Evolutionary conservation across 2,329 filamentous ascomycete genomes (phyloP).

Genomic region (Fusarium lateritium): DNA sequence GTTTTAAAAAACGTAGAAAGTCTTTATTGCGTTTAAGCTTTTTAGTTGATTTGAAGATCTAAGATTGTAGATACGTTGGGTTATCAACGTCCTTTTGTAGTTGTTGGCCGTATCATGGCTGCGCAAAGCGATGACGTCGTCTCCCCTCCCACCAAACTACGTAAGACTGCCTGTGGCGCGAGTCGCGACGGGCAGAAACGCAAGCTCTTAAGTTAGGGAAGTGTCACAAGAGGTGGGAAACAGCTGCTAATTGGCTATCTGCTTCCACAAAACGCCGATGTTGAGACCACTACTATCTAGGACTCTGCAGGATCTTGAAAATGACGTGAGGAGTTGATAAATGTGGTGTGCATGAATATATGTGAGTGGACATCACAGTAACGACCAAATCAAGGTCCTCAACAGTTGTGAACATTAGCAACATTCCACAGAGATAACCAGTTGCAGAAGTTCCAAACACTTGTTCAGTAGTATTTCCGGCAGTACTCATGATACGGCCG

Average conservation of each 20-base stretch:
- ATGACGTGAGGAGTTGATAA: conserved; percentile 32
- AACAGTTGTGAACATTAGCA: conserved; percentile 3
- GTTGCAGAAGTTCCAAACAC: background rate
- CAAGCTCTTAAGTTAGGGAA: conserved; percentile 22
- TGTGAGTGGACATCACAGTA: conserved; percentile 27
- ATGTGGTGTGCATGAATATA: conserved; percentile 28
- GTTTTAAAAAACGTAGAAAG: conserved; percentile 5
- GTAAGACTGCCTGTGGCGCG: conserved; percentile 43
- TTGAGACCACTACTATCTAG: conserved; percentile 28
- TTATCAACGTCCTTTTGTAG: conserved; percentile 46
- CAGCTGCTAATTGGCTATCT: conserved; percentile 28
- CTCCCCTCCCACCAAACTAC: conserved; percentile 34
- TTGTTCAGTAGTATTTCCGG: conserved; percentile 8
- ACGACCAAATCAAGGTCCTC: conserved; percentile 31
- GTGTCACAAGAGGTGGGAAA: conserved; percentile 40
- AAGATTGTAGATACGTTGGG: conserved; percentile 7
- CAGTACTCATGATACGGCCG: background rate
- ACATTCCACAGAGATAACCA: background rate
- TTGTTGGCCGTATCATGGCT: conserved; percentile 27
- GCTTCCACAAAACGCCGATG: conserved; percentile 8
- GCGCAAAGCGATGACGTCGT: conserved; percentile 47
- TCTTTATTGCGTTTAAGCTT: conserved; percentile 10
- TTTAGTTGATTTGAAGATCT: conserved; percentile 18
- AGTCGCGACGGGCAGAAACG: conserved; percentile 32
- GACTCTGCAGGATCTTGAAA: conserved; percentile 30